Evolutionary conservation across 441 rosid genomes (phyloP).

Genomic region (Jatropha multifida): DNA sequence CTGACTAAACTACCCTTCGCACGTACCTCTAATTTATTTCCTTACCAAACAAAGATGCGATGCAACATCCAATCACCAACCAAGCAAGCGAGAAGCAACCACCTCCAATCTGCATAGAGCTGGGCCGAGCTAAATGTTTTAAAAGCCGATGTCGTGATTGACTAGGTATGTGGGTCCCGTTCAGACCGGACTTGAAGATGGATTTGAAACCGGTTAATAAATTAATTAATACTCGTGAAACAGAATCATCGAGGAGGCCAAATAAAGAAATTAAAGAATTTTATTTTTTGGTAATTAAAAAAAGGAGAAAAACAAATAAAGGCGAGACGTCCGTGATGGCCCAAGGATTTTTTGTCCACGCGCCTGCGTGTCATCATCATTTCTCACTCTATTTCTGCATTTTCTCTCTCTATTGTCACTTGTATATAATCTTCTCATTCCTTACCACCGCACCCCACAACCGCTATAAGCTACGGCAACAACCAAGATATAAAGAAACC

Average conservation of each 20-base stretch:
- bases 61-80: neutral
- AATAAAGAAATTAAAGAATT: conserved; percentile 3
- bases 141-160: conserved; percentile 45
- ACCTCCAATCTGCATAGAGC: neutral
- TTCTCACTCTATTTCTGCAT: conserved; percentile 25
- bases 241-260: conserved; percentile 22
- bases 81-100: neutral
- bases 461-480: conserved; percentile 3
- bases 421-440: conserved; percentile 50
- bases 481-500: too few relatives aligned
- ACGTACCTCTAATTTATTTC: neutral
- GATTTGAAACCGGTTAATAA: conserved; percentile 41
- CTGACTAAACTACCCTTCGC: neutral
- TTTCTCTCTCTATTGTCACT: conserved; percentile 27
- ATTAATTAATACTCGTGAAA: neutral
- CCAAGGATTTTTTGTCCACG: conserved; percentile 40
- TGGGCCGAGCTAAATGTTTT: conserved; percentile 16
- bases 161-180: conserved; percentile 48
- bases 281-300: neutral
- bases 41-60: conserved; percentile 12
- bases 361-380: conserved; percentile 31
- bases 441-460: conserved; percentile 29
- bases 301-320: conserved; percentile 8
- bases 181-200: conserved; percentile 44
- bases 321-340: conserved; percentile 51